Evolutionary conservation across 345 rosid genomes (phyloP).

Genomic region (Sisymbrium irio): DNA sequence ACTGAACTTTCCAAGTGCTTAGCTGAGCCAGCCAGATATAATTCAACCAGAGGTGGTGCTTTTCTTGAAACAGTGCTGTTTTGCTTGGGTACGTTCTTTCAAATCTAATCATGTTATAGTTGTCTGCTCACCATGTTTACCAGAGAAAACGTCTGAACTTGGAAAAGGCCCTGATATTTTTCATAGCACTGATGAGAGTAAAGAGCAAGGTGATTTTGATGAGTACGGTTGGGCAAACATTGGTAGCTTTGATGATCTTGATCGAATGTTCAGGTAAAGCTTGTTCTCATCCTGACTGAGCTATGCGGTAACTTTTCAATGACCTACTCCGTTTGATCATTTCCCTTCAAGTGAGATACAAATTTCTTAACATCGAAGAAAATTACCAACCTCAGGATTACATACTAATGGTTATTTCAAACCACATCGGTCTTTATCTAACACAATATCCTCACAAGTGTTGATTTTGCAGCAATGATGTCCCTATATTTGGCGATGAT

Average conservation of each 20-base stretch:
- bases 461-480: conserved; percentile 94
- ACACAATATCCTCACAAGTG: conserved; percentile 87
- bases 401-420: conserved; percentile 3
- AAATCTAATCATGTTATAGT: conserved; percentile 28
- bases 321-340: not conserved
- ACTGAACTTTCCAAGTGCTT: conserved; percentile 46
- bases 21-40: conserved; percentile 45
- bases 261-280: conserved; percentile 86
- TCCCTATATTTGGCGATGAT: conserved; percentile 71
- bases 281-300: conserved; percentile 12
- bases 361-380: not conserved
- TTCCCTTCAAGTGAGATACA: not conserved
- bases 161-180: conserved; percentile 53
- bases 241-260: conserved; percentile 96
- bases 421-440: conserved; percentile 44
- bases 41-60: conserved; percentile 54
- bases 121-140: conserved; percentile 32
- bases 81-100: conserved; percentile 28
- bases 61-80: conserved; percentile 24
- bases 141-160: conserved; percentile 50
- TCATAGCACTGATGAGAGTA: conserved; percentile 52
- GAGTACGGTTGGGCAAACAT: conserved; percentile 89
- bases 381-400: conserved; percentile 3
- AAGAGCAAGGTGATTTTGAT: conserved; percentile 73
- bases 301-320: not conserved